These are phyloP conservation scores for Plantago elongata DNA, from an alignment of 257 asterid species.

Conservation along the genomic window DNA sequence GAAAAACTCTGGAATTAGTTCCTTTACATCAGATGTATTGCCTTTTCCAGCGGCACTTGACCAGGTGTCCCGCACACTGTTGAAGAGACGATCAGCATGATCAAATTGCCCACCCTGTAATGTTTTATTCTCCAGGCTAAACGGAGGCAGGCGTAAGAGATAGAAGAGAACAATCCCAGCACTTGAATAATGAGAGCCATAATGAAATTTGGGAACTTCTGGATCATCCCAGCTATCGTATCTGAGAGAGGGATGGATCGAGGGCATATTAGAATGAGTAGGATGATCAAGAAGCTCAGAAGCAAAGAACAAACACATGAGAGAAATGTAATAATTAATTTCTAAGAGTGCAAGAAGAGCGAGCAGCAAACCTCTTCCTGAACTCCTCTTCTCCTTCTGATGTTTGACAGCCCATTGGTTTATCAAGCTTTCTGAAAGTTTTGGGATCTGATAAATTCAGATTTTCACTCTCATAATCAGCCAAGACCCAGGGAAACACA, in stretches of 20 bases:
- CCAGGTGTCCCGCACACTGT: slow-evolving; percentile 91
- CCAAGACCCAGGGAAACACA: slow-evolving; percentile 97
- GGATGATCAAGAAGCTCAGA: not conserved
- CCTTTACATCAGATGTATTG: slow-evolving; percentile 98
- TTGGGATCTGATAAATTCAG: slow-evolving; percentile 80
- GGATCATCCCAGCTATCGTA: slow-evolving; percentile 99
- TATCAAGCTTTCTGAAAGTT: slow-evolving; percentile 85
- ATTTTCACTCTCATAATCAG: slow-evolving; percentile 88
- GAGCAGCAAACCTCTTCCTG: slow-evolving; percentile 64
- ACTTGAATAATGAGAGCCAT: slow-evolving; percentile 98
- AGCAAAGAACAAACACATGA: slow-evolving; percentile 2
- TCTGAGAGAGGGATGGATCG: slow-evolving; percentile 35
- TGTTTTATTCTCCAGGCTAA: slow-evolving; percentile 83
- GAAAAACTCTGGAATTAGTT: slow-evolving; percentile 94
- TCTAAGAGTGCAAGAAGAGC: slow-evolving; percentile 14
- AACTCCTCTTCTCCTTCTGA: slow-evolving; percentile 96
- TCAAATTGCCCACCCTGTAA: slow-evolving; percentile 99
- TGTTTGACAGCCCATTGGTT: slow-evolving; percentile 98
- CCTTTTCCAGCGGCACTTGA: slow-evolving; percentile 97
- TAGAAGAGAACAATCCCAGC: slow-evolving; percentile 99
- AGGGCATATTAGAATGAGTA: slow-evolving; percentile 17
- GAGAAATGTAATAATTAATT: not conserved
- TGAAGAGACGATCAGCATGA: slow-evolving; percentile 98
- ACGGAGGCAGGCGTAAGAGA: slow-evolving; percentile 94
- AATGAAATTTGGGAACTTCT: slow-evolving; percentile 97